These are phyloP conservation scores for Scutellospora calospora DNA, from an alignment of 371 early-diverging fungal species.

Conservation along the genomic window DNA sequence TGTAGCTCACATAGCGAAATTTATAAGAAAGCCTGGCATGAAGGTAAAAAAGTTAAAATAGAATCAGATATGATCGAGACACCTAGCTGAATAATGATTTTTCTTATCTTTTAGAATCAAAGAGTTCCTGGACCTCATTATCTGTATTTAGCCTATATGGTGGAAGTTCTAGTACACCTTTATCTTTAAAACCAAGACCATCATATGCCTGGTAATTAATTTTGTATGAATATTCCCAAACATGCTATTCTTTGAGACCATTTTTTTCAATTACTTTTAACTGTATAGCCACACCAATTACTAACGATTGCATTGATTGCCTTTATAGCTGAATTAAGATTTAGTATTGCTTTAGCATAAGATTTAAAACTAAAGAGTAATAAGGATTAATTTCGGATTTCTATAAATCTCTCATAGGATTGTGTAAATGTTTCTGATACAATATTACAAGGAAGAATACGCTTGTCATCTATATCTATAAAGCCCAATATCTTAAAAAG, in stretches of 20 bases:
- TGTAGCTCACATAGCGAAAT: conserved; percentile 7
- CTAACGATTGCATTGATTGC: too few relatives aligned
- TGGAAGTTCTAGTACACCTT: conserved; percentile 14
- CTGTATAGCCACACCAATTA: conserved; percentile 1
- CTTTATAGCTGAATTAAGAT: too few relatives aligned
- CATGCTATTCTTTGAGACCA: conserved; percentile 9
- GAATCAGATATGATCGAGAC: not conserved
- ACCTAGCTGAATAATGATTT: conserved; percentile 14
- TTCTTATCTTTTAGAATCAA: not conserved
- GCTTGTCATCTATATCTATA: conserved; percentile 4
- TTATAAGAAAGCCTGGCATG: not conserved
- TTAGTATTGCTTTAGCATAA: not conserved
- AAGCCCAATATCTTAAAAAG: conserved; percentile 14
- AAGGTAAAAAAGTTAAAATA: not conserved
- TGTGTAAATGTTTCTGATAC: not conserved
- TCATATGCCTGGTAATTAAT: conserved; percentile 19
- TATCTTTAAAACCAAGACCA: conserved; percentile 32
- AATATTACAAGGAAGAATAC: conserved; percentile 3
- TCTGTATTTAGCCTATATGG: conserved; percentile 15
- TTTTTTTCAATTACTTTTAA: conserved; percentile 16
- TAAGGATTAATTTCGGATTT: not conserved
- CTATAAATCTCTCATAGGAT: conserved; percentile 19
- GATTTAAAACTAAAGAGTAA: conserved; percentile 34
- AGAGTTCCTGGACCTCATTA: conserved; percentile 1
- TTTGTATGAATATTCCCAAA: conserved; percentile 16